phyloP scores from a whole-genome alignment of 1,139 yeast species.

The Zygoascus hellenicus region DNA sequence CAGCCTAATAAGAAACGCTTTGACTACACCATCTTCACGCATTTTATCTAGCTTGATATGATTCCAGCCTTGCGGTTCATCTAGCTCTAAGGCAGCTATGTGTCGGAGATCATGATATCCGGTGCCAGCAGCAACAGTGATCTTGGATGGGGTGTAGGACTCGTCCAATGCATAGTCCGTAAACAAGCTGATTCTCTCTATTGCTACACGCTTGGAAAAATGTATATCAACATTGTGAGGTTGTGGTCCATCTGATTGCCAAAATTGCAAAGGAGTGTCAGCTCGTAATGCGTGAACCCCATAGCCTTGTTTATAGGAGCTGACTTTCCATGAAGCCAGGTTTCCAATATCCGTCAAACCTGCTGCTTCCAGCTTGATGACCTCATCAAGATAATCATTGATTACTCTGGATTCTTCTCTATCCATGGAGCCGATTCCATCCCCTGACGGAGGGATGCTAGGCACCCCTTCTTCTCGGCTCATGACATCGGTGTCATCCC shows the following conservation, averaged over 20 bases:
- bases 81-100: conserved; percentile 60
- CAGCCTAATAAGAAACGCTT: conserved; percentile 67
- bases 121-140: conserved; percentile 72
- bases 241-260: conserved; percentile 97
- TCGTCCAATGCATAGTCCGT: conserved; percentile 68
- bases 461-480: conserved; percentile 5
- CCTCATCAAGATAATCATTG: conserved; percentile 2
- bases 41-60: conserved; percentile 62
- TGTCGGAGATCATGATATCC: conserved; percentile 79
- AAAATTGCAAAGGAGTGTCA: conserved; percentile 66
- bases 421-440: not conserved
- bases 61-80: conserved; percentile 83
- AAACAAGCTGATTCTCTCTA: conserved; percentile 68
- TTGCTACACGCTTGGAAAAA: conserved; percentile 69
- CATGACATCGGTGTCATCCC: conserved; percentile 9
- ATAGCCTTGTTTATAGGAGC: conserved; percentile 67
- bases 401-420: not conserved
- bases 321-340: conserved; percentile 79
- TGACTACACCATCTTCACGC: conserved; percentile 49
- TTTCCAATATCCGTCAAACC: conserved; percentile 72
- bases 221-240: conserved; percentile 82
- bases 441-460: conserved; percentile 2
- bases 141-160: conserved; percentile 81
- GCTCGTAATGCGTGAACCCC: conserved; percentile 68
- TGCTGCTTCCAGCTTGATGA: conserved; percentile 43